Percentiles rank a stretch among this genome's conserved stretches.
Evolutionary conservation across 2,329 filamentous ascomycete species (phyloP).

Genomic region (Rhinocladiella similis): DNA sequence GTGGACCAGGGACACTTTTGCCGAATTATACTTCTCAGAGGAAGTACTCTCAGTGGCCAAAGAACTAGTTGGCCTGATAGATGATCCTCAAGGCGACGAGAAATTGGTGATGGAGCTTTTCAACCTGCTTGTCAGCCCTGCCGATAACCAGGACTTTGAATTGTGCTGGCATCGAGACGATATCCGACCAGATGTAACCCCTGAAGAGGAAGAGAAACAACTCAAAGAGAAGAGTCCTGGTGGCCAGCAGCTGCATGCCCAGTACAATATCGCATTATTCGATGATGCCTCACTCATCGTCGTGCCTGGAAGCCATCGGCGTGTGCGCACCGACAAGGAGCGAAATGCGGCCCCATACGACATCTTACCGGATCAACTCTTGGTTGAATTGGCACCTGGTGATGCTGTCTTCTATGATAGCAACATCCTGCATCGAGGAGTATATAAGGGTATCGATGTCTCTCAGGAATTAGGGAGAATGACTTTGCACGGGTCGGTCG

Average conservation of each 20-base stretch:
- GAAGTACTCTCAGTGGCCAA: conserved; percentile 63
- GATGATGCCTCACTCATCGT: conserved; percentile 73
- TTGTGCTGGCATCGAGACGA: conserved; percentile 87
- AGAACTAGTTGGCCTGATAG: conserved; percentile 57
- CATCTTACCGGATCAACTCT: conserved; percentile 62
- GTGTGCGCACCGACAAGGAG: conserved; percentile 70
- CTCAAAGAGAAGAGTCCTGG: conserved; percentile 52
- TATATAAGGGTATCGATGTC: conserved; percentile 42
- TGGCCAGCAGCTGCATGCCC: conserved; percentile 67
- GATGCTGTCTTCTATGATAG: conserved; percentile 89
- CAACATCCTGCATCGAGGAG: conserved; percentile 67
- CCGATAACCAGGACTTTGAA: conserved; percentile 62
- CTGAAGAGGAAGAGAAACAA: conserved; percentile 66
- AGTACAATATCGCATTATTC: conserved; percentile 84
- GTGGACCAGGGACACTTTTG: conserved; percentile 59
- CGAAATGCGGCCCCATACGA: conserved; percentile 67
- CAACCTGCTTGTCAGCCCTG: conserved; percentile 77
- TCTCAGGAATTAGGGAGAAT: conserved; percentile 40
- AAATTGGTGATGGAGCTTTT: conserved; percentile 82
- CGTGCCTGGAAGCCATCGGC: conserved; percentile 72
- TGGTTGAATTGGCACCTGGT: conserved; percentile 68
- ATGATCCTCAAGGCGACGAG: conserved; percentile 47
- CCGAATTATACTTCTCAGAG: conserved; percentile 69
- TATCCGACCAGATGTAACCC: conserved; percentile 64
- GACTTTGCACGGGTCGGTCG: conserved; percentile 46